phyloP scores from a whole-genome alignment of 164 flowering plant species.

The Vitis riparia region DNA sequence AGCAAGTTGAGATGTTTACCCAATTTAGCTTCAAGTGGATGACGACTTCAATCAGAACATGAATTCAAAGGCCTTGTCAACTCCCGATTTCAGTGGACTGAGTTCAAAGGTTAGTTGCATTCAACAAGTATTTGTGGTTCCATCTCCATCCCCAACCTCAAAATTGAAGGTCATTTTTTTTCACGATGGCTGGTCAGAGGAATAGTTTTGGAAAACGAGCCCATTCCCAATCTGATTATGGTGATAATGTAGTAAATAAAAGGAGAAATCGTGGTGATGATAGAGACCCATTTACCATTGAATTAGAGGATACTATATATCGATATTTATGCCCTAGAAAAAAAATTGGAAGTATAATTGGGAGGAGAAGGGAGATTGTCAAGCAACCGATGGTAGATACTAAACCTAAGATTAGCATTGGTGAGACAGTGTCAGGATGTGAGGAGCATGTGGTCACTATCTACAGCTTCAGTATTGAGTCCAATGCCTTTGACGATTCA shows the following conservation, averaged over 20 bases:
- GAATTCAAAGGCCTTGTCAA: no score
- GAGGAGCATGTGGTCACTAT: constrained; percentile 95
- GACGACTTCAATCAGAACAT: no score
- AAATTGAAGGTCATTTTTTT: no score
- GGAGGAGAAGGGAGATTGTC: constrained; percentile 88
- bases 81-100: no score
- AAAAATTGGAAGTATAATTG: no score
- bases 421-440: constrained; percentile 76
- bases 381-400: constrained; percentile 90
- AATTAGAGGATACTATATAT: constrained; percentile 57
- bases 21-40: no score
- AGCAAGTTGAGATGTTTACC: no score
- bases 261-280: constrained; percentile 45
- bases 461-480: constrained; percentile 69
- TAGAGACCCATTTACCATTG: constrained; percentile 41
- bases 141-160: no score
- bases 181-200: constrained; percentile 36
- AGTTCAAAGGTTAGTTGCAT: no score
- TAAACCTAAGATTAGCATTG: constrained; percentile 85
- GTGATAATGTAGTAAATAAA: constrained; percentile 33
- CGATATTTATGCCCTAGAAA: no score
- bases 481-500: constrained; percentile 57
- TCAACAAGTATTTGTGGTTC: no score
- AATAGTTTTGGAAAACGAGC: constrained; percentile 27
- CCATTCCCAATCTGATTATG: constrained; percentile 35